These are phyloP conservation scores for Amniculicola lignicola DNA, from an alignment of 495 filamentous ascomycete species.

Conservation along the genomic window DNA sequence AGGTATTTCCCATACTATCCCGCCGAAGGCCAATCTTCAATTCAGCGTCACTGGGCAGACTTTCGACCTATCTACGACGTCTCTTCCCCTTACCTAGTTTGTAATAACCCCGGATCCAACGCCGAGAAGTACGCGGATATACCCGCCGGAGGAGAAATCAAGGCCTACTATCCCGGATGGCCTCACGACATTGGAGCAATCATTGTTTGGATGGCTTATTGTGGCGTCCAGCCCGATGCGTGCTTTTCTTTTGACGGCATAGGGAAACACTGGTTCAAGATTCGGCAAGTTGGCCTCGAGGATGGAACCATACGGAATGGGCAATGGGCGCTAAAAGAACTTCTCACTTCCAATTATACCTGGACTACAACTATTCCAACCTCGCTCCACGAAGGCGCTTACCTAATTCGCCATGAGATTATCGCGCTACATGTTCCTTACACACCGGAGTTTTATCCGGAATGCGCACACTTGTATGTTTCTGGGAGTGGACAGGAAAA, in stretches of 20 bases:
- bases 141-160: not conserved
- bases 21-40: not conserved
- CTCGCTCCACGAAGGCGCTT: not conserved
- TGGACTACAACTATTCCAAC: conserved; percentile 3
- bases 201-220: conserved; percentile 1
- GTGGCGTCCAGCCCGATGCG: not conserved
- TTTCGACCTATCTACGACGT: not conserved
- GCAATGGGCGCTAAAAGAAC: not conserved
- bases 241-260: not conserved
- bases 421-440: not conserved
- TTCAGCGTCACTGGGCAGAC: not conserved
- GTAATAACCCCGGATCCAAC: not conserved
- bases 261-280: conserved; percentile 5
- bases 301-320: not conserved
- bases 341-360: not conserved
- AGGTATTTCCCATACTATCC: conserved; percentile 3
- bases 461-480: not conserved
- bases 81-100: not conserved
- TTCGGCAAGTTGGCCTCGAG: not conserved
- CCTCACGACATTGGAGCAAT: not conserved
- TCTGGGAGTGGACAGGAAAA: not conserved
- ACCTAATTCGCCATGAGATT: conserved; percentile 3
- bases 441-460: not conserved
- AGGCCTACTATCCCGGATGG: conserved; percentile 5
- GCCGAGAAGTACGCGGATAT: not conserved